Evolutionary conservation across 2,329 filamentous ascomycete genomes (phyloP), one percentile per base, ranked within the genome.

Genomic region (Colletotrichum eleusines): DNA sequence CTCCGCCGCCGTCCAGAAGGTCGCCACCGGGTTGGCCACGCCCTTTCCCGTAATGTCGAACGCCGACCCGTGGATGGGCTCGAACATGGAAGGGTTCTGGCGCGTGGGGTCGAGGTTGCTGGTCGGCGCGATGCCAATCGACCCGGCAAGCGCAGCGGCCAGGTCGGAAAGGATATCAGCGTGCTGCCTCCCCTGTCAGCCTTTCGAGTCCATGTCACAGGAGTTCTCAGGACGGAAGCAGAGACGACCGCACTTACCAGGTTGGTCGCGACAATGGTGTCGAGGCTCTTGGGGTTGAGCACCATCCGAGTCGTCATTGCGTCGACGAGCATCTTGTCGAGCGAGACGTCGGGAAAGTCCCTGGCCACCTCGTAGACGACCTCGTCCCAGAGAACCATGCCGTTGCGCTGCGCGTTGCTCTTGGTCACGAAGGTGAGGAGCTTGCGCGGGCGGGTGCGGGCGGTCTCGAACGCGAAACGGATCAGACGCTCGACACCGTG

Each of bases 341-440:
- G 81, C 54, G 81, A 81, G 2, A 91, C 88, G 73, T 90, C 88
- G 0, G 87, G 86, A 73, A 87, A 91, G 0, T 90, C 88, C 66
- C 80, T 83, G 0, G 84, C 83, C 18, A 91, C 85, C n/a, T 84
- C 81, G 1, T 78, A 77, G 0, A 87, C 88, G 14, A 91, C 83
- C 74, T 90, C 86, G 75, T 91, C 90, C 90, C 90, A 91, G 73
- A 91, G 84, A 0, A 91, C 89, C 88, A 92, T 90, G 0, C 89
- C 89, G 74, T 91, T 89, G 2, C 89, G 81, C 79, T 91, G 88
- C 0, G 89, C 89, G 76, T 91, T 91, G 66, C 86, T 89, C 80
- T 91, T 91, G 1, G 88, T 90, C 23, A 91, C 89, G 2, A 91
- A 84, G 0, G 88, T 91, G 31, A 91, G 76, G 26, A 85, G 80